These are phyloP conservation scores for Dysphania ambrosioides DNA, from an alignment of 148 eudicot species.

Conservation along the genomic window DNA sequence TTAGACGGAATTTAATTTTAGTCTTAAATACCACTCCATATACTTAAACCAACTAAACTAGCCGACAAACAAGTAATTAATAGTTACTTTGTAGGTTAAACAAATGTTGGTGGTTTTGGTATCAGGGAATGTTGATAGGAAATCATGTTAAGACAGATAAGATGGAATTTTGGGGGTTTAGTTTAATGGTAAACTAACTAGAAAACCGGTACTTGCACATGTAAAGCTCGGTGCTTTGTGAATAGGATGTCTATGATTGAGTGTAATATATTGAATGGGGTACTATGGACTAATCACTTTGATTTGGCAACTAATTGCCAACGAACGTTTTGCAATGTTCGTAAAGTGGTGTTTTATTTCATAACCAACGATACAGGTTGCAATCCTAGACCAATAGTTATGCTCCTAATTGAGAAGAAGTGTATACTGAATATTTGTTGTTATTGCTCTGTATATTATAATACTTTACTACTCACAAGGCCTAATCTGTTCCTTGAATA, in stretches of 20 bases:
- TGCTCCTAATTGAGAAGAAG: too few species aligned
- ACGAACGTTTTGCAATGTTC: not conserved
- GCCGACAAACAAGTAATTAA: too few species aligned
- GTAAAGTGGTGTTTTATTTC: not conserved
- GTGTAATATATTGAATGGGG: not conserved
- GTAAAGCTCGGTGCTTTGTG: not conserved
- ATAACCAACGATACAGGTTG: not conserved
- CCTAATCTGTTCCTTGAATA: too few species aligned
- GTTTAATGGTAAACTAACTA: not conserved
- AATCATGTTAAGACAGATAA: not conserved
- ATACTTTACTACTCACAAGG: too few species aligned
- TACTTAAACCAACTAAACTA: too few species aligned
- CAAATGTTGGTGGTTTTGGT: not conserved
- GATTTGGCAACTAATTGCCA: not conserved
- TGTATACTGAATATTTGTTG: too few species aligned
- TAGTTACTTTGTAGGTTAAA: not conserved
- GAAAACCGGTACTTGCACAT: slow-evolving; percentile 2
- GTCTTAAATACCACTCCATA: too few species aligned
- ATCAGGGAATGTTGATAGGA: not conserved
- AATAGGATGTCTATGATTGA: not conserved
- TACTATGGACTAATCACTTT: not conserved
- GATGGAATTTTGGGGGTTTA: not conserved
- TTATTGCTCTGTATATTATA: too few species aligned
- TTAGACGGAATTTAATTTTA: too few species aligned
- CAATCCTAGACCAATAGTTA: not conserved